phyloP scores from a whole-genome alignment of 73 alveolate genomes.

The Loxodes magnus region DNA sequence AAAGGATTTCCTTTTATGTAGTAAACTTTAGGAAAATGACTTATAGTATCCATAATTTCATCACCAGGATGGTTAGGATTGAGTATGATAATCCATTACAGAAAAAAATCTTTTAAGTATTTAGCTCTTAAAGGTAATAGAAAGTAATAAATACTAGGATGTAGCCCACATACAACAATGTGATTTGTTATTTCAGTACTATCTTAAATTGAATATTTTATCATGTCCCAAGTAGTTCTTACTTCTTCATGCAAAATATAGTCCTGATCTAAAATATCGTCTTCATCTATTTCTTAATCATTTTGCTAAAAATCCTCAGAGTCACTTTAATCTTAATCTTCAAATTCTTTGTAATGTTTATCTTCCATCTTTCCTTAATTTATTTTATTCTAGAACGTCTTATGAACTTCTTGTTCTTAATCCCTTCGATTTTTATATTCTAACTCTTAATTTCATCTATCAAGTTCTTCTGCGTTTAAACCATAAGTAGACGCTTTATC shows the following conservation, averaged over 20 bases:
- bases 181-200: conserved; percentile 65
- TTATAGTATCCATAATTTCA: conserved; percentile 81
- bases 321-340: background rate
- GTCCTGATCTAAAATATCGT: conserved; percentile 3
- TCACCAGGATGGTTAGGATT: too few relatives aligned
- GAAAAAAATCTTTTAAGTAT: too few relatives aligned
- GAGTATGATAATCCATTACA: too few relatives aligned
- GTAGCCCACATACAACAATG: conserved; percentile 93
- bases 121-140: conserved; percentile 89
- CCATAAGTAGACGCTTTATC: conserved; percentile 71
- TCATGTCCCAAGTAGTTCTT: too few relatives aligned
- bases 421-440: conserved; percentile 6
- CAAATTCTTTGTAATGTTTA: background rate
- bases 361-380: conserved; percentile 1
- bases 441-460: conserved; percentile 13
- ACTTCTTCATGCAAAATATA: too few relatives aligned
- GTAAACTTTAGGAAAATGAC: conserved; percentile 63
- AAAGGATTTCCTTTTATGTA: conserved; percentile 81
- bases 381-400: background rate
- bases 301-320: too few relatives aligned
- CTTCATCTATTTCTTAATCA: too few relatives aligned
- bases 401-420: conserved; percentile 16
- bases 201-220: too few relatives aligned
- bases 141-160: conserved; percentile 81
- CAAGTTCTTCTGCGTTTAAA: conserved; percentile 31